Evolutionary conservation across 2,329 filamentous ascomycete species (phyloP).

Genomic region (Fusarium albosuccineum): DNA sequence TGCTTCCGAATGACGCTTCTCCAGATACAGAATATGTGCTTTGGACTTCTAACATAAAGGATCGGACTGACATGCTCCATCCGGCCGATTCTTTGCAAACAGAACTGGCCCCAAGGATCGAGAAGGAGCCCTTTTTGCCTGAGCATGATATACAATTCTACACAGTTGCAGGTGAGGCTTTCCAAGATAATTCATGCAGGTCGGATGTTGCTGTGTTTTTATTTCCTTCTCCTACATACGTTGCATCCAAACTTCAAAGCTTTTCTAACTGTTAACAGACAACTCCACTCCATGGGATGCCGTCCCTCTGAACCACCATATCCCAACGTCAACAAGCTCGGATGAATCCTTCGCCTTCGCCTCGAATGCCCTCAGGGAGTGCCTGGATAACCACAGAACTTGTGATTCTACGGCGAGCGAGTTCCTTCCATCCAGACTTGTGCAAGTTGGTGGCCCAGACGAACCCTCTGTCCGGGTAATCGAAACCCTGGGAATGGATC

Average conservation of each 20-base stretch:
- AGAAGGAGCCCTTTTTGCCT: neutral
- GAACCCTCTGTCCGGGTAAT: neutral
- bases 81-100: neutral
- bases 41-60: neutral
- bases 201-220: neutral
- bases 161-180: neutral
- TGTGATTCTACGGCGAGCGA: neutral
- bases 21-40: neutral
- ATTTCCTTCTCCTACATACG: neutral
- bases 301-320: neutral
- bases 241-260: neutral
- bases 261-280: neutral
- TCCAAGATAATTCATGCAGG: too few relatives aligned
- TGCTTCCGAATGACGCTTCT: neutral
- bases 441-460: neutral
- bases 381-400: neutral
- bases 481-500: neutral
- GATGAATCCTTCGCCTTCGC: neutral
- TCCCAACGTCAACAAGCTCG: neutral
- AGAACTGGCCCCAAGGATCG: neutral
- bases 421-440: conserved; percentile 5
- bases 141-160: conserved; percentile 2
- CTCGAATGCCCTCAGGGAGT: neutral
- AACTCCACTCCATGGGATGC: neutral
- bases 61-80: conserved; percentile 9